Conservation (phyloP, 768 basidiomycete genomes). For the Royoungia palumana region DNA sequence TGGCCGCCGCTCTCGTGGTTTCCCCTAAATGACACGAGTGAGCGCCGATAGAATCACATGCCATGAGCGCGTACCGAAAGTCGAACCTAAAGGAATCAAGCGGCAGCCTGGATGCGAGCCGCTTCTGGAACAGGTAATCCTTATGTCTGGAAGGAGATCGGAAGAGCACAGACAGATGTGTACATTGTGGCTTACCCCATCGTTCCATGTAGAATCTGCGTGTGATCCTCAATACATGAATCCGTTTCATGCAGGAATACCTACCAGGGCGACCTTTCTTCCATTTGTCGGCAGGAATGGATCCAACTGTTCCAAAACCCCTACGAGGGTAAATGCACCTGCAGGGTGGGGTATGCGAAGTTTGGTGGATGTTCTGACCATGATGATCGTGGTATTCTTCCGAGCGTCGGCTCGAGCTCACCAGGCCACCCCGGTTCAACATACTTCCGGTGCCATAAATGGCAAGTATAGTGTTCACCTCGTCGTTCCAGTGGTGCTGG, state of each 20-base stretch:
- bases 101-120: constrained; percentile 59
- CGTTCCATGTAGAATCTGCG: constrained; percentile 73
- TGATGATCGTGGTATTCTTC: constrained; percentile 16
- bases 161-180: background rate
- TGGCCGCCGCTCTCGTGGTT: constrained; percentile 72
- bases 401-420: background rate
- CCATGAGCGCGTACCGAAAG: constrained; percentile 58
- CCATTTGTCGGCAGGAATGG: constrained; percentile 50
- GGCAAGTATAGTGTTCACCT: constrained; percentile 24
- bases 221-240: constrained; percentile 15
- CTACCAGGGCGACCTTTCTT: constrained; percentile 62
- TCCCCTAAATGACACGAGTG: constrained; percentile 44
- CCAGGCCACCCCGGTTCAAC: background rate
- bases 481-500: too few relatives aligned
- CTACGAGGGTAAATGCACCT: constrained; percentile 48
- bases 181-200: constrained; percentile 54
- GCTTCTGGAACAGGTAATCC: constrained; percentile 79
- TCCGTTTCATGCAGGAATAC: constrained; percentile 23
- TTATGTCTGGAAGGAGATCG: constrained; percentile 57
- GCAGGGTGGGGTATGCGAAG: constrained; percentile 49
- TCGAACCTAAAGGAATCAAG: constrained; percentile 85
- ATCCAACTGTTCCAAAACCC: constrained; percentile 59
- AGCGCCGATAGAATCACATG: background rate
- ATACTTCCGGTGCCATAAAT: constrained; percentile 16
- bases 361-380: constrained; percentile 42